Conservation (phyloP, 352 stramenopile species). For the Achlya hypogyna region DNA sequence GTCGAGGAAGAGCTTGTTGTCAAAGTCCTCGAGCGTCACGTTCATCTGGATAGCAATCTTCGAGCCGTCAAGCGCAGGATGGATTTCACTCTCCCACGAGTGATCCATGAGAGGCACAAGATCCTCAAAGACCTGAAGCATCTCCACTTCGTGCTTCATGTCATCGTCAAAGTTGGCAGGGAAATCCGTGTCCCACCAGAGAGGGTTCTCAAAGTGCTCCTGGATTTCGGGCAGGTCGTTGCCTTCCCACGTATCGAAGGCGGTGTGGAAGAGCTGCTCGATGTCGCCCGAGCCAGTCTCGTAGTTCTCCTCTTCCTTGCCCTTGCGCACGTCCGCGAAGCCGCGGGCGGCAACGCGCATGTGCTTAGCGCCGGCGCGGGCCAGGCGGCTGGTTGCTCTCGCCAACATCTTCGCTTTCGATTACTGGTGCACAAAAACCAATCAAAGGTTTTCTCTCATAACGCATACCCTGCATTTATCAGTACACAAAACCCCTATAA, state of each 20-base stretch:
- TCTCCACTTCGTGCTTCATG: constrained; percentile 84
- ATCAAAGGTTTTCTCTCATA: neutral
- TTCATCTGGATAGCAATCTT: constrained; percentile 67
- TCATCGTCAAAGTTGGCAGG: constrained; percentile 52
- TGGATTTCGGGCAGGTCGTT: constrained; percentile 20
- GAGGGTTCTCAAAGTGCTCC: constrained; percentile 62
- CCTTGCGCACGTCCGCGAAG: constrained; percentile 3
- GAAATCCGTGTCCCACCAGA: constrained; percentile 72
- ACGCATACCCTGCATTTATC: neutral
- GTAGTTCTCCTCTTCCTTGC: constrained; percentile 3
- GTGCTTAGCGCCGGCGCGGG: neutral
- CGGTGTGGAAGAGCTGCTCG: constrained; percentile 16
- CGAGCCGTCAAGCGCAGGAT: constrained; percentile 57
- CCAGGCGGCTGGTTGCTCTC: neutral
- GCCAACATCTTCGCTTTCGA: neutral
- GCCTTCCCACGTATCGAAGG: constrained; percentile 21
- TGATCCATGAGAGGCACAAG: constrained; percentile 63
- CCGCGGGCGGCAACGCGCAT: neutral
- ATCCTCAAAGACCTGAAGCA: constrained; percentile 73
- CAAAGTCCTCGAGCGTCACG: constrained; percentile 69
- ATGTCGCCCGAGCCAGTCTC: constrained; percentile 7
- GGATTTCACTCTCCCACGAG: constrained; percentile 74
- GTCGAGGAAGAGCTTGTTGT: constrained; percentile 69
- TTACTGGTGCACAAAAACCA: constrained; percentile 6
- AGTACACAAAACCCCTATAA: neutral